phyloP scores from a whole-genome alignment of 345 rosid genomes.

The Aquilaria yunnanensis region DNA sequence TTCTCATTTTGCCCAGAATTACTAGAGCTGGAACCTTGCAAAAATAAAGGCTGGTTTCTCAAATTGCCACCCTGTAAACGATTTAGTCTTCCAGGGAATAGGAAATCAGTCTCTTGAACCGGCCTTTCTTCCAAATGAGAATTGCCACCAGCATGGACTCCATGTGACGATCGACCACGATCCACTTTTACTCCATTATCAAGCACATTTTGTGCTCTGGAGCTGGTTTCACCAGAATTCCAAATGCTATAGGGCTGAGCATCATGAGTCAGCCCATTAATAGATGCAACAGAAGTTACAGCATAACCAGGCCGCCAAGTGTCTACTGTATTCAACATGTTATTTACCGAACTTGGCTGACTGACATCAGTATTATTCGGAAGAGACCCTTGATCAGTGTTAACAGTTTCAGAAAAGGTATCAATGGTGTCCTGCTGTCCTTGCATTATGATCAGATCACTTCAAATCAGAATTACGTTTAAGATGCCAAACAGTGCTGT shows the following conservation, averaged over 20 bases:
- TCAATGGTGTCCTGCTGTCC: conserved; percentile 40
- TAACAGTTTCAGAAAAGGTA: conserved; percentile 47
- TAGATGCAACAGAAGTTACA: conserved; percentile 32
- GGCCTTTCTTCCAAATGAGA: conserved; percentile 48
- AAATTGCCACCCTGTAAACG: conserved; percentile 27
- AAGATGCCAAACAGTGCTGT: conserved; percentile 13
- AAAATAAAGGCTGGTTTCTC: conserved; percentile 35
- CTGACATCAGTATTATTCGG: conserved; percentile 24
- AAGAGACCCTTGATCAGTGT: conserved; percentile 46
- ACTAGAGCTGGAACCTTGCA: conserved; percentile 50
- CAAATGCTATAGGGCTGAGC: conserved; percentile 41
- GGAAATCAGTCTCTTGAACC: conserved; percentile 24
- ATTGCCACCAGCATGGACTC: conserved; percentile 25
- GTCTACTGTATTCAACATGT: conserved; percentile 42
- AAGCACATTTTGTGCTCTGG: conserved; percentile 17
- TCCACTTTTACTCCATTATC: conserved; percentile 45
- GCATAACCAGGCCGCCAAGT: conserved; percentile 30
- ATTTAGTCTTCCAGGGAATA: conserved; percentile 28
- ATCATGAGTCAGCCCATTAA: conserved; percentile 32
- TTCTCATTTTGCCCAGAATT: conserved; percentile 26
- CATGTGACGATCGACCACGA: conserved; percentile 32
- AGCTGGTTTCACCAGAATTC: conserved; percentile 66
- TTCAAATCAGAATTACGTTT: conserved; percentile 21
- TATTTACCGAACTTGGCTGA: conserved; percentile 34
- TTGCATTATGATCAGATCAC: conserved; percentile 47